Base-by-base conservation (phyloP, 140 eudicot genomes). In the Cichorium intybus region DNA sequence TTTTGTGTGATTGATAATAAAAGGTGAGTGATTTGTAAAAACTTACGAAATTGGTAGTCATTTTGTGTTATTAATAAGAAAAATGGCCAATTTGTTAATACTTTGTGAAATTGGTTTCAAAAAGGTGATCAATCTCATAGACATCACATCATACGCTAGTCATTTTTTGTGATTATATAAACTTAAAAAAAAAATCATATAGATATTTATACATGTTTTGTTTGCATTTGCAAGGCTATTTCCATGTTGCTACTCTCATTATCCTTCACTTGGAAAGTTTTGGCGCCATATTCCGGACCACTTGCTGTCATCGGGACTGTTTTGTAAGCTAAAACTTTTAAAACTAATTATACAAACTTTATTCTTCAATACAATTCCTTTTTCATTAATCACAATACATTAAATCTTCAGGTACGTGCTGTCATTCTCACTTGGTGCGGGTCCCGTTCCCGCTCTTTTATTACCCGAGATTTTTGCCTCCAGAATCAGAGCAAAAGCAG, bases 401-500 rank as follows among this genome's bases (percentile, higher is more conserved):
- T 43, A 54, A 17, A 20, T 77, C 22, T 29, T 5, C 74, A 88
- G 96, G 34, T 85, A 88, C 28, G 96, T 88, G 72, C 58, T 88
- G 28, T 88, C 95, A 23, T 88, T 88, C 56, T 85, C 96, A 31
- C 99, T 93, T 70, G 99, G 99, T 57, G 99, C 99, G 53, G 99
- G 99, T 54, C 99, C 99, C 24, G 99, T 93, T 58, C 99, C 99
- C 48, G 95, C 97, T 61, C 97, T 93, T 58, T 78, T 93, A 65
- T 90, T 93, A 60, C 99, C 99, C 3, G 99, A 93, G 68, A 93
- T 93, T 26, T 93, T 93, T 52, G 88, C 99, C 37, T 88, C 97
- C 22, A 84, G 99, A 73, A 93, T 93, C 60, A 86, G 99, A 84
- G 99, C 99, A 64, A 93, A 93, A 64, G 99, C 99, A 47, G 97